phyloP scores from a whole-genome alignment of 129 eudicot genomes.

The Arctium lappa region DNA sequence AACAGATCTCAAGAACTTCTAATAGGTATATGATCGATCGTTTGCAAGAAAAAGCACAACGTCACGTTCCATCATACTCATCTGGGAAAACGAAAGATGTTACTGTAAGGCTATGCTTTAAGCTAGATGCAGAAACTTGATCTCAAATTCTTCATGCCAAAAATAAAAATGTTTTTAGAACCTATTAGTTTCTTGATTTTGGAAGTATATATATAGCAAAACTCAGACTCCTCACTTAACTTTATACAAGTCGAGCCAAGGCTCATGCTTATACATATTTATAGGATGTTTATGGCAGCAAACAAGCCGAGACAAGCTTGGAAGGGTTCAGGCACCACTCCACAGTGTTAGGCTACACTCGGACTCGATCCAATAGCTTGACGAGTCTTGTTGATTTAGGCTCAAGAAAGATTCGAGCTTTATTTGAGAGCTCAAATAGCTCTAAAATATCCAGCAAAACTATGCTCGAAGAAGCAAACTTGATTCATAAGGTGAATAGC shows the following conservation, averaged over 20 bases:
- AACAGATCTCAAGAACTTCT: too few species aligned
- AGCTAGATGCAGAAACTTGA: conserved; percentile 12
- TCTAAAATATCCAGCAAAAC: background rate
- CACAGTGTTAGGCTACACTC: background rate
- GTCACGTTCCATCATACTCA: conserved; percentile 94
- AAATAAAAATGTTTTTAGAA: background rate
- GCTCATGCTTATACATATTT: background rate
- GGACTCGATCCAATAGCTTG: background rate
- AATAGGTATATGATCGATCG: background rate
- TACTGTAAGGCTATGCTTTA: conserved; percentile 30
- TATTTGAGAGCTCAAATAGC: background rate
- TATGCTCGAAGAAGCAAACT: background rate
- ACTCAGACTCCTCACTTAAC: background rate
- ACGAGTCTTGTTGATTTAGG: background rate
- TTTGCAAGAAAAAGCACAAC: conserved; percentile 42
- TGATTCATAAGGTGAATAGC: background rate
- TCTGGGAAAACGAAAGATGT: conserved; percentile 82
- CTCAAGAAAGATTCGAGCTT: background rate
- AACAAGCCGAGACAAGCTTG: background rate
- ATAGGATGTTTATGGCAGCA: background rate
- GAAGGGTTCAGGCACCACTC: background rate
- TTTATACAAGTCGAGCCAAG: background rate
- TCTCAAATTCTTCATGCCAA: background rate
- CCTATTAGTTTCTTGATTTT: background rate
- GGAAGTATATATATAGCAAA: background rate